Conservation (phyloP, 108 stramenopile genomes). For the Parmales sp. region DNA sequence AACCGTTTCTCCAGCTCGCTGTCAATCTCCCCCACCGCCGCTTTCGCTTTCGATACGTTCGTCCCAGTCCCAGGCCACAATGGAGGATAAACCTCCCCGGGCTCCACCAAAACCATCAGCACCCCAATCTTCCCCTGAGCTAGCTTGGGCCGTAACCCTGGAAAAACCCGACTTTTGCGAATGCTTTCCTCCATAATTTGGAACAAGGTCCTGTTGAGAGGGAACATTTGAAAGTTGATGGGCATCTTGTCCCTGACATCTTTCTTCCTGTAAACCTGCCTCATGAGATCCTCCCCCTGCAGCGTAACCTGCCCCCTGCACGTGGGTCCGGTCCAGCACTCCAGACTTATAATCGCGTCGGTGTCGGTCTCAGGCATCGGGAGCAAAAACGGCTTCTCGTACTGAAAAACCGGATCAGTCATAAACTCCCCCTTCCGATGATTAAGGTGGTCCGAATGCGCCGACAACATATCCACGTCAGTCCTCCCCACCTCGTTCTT, state of each 20-base stretch:
- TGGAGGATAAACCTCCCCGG: neutral
- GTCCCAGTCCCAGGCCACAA: neutral
- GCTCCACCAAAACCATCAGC: neutral
- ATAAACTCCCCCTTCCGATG: constrained; percentile 2
- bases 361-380: neutral
- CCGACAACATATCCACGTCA: neutral
- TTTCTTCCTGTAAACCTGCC: neutral
- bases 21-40: too few species aligned
- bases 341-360: neutral
- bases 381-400: constrained; percentile 5
- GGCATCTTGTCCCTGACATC: constrained; percentile 6
- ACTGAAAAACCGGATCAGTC: constrained; percentile 9
- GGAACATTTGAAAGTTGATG: neutral
- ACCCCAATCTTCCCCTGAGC: neutral
- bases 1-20: neutral
- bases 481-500: neutral
- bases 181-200: neutral
- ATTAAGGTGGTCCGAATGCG: too few species aligned
- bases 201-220: neutral
- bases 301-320: constrained; percentile 8
- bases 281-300: neutral
- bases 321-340: constrained; percentile 1
- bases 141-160: neutral
- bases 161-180: neutral
- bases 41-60: neutral